Conservation (phyloP, 192 early-diverging fungal genomes). For the Mortierella claussenii region DNA sequence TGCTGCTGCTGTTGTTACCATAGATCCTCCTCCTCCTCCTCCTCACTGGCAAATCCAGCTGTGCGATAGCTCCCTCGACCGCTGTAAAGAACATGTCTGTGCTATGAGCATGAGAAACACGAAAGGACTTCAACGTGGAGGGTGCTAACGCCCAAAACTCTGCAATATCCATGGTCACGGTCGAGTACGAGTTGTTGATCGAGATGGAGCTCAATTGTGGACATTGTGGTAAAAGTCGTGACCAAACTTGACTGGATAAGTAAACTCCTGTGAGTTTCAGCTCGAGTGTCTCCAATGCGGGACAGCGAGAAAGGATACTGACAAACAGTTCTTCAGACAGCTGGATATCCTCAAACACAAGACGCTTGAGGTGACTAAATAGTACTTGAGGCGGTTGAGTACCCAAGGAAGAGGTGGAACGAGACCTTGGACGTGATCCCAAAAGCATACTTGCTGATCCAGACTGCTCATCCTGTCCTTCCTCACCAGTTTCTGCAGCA, state of each 20-base stretch:
- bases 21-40: no score
- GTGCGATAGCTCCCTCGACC: neutral
- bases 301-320: conserved; percentile 12
- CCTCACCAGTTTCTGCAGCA: neutral
- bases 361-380: conserved; percentile 9
- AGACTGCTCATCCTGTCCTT: no score
- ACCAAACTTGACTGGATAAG: neutral
- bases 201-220: conserved; percentile 4
- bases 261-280: neutral
- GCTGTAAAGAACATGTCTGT: neutral
- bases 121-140: conserved; percentile 1
- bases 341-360: conserved; percentile 5
- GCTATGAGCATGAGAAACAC: neutral
- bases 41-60: neutral
- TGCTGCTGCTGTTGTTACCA: neutral
- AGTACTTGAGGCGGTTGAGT: no score
- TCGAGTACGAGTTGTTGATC: neutral
- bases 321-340: conserved; percentile 11
- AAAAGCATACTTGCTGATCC: no score
- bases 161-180: conserved; percentile 8
- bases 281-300: conserved; percentile 5
- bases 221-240: conserved; percentile 4
- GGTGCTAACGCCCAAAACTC: conserved; percentile 17
- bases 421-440: no score
- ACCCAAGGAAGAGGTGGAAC: no score